These are phyloP conservation scores for Croton laevigatus DNA, from an alignment of 441 rosid genomes.

Conservation along the genomic window DNA sequence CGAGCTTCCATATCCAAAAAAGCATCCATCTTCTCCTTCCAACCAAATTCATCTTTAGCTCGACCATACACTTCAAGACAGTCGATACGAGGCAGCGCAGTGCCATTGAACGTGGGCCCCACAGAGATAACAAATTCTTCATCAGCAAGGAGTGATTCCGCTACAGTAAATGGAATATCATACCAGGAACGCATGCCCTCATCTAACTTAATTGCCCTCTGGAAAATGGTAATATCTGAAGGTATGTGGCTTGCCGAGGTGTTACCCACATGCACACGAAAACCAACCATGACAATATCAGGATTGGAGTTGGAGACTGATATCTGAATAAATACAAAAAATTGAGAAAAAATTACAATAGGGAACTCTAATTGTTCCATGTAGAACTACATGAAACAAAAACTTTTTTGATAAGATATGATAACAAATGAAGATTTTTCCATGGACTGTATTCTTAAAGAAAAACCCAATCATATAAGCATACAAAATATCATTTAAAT, in stretches of 20 bases:
- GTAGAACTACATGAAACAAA: background rate
- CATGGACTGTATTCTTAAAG: background rate
- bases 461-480: background rate
- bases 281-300: slow-evolving; percentile 98
- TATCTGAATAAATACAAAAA: slow-evolving; percentile 42
- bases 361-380: slow-evolving; percentile 1
- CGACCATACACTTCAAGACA: slow-evolving; percentile 98
- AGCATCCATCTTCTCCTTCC: slow-evolving; percentile 99
- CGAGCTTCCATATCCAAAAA: slow-evolving; percentile 97
- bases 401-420: background rate
- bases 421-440: background rate
- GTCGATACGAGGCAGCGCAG: slow-evolving; percentile 87
- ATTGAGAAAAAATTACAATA: slow-evolving; percentile 12
- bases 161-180: slow-evolving; percentile 97
- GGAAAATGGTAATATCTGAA: slow-evolving; percentile 84
- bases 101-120: slow-evolving; percentile 88
- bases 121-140: slow-evolving; percentile 90
- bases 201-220: slow-evolving; percentile 93
- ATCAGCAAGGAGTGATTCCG: slow-evolving; percentile 99
- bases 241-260: slow-evolving; percentile 95
- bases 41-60: slow-evolving; percentile 99
- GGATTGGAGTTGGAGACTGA: slow-evolving; percentile 94
- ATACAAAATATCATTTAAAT: too few relatives aligned
- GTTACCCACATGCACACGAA: slow-evolving; percentile 96
- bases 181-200: slow-evolving; percentile 99